These are phyloP conservation scores for Darksidea phi DNA, from an alignment of 495 filamentous ascomycete species.

Conservation along the genomic window DNA sequence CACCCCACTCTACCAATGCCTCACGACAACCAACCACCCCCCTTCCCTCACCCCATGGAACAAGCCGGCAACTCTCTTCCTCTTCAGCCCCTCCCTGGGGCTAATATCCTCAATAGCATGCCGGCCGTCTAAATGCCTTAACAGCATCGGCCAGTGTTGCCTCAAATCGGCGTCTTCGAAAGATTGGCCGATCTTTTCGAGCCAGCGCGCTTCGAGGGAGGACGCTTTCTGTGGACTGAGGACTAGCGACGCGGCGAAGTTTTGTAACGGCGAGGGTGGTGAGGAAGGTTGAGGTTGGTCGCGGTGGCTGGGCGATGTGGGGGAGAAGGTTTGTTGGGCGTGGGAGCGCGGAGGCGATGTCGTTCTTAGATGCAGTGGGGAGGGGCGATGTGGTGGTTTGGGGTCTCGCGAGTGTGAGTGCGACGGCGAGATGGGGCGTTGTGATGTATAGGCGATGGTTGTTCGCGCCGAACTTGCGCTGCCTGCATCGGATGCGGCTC, in stretches of 20 bases:
- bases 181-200: conserved; percentile 63
- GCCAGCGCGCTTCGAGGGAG: conserved; percentile 65
- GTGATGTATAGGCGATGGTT: conserved; percentile 18
- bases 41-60: conserved; percentile 60
- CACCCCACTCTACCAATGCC: conserved; percentile 53
- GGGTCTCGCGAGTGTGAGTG: neutral
- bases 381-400: conserved; percentile 16
- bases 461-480: conserved; percentile 34
- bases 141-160: conserved; percentile 53
- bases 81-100: conserved; percentile 75
- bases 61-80: conserved; percentile 74
- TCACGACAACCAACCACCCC: conserved; percentile 48
- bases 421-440: conserved; percentile 3
- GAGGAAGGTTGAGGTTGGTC: conserved; percentile 37
- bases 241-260: conserved; percentile 46
- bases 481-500: conserved; percentile 31
- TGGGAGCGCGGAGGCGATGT: conserved; percentile 15
- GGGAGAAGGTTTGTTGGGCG: conserved; percentile 6
- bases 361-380: conserved; percentile 28
- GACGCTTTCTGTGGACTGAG: conserved; percentile 56
- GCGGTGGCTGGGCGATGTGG: conserved; percentile 10
- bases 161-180: conserved; percentile 44
- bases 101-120: conserved; percentile 85
- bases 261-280: conserved; percentile 44
- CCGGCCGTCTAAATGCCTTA: conserved; percentile 84